Conservation (phyloP, 257 asterid genomes). For the Avicennia marina region DNA sequence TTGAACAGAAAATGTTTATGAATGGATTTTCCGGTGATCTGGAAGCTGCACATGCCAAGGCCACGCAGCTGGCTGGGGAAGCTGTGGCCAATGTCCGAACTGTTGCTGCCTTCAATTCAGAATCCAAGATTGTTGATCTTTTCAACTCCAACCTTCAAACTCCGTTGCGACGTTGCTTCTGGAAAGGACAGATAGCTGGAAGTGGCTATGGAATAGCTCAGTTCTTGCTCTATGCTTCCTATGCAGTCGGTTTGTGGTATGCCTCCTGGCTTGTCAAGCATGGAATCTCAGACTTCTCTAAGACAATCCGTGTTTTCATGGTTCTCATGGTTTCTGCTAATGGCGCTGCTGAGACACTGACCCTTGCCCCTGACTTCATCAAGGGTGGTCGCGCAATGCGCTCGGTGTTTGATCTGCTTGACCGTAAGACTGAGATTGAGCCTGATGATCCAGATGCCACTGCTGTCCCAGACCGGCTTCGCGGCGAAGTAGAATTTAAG, state of each 20-base stretch:
- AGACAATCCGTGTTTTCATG: conserved; percentile 80
- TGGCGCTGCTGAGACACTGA: conserved; percentile 75
- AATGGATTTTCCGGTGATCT: conserved; percentile 92
- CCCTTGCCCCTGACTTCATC: conserved; percentile 72
- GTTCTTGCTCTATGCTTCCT: conserved; percentile 66
- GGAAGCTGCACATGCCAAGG: conserved; percentile 84
- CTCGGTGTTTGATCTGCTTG: conserved; percentile 69
- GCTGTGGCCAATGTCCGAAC: conserved; percentile 84
- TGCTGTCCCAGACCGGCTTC: conserved; percentile 40
- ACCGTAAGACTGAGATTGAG: conserved; percentile 68
- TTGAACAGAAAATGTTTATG: conserved; percentile 87
- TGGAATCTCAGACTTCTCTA: conserved; percentile 77
- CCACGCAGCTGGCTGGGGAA: conserved; percentile 95
- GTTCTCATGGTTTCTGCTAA: conserved; percentile 84
- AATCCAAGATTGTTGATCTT: conserved; percentile 54
- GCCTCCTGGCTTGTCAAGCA: conserved; percentile 85
- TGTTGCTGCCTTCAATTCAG: conserved; percentile 82
- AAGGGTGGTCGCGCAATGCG: conserved; percentile 81
- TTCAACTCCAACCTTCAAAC: conserved; percentile 45
- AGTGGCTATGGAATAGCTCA: conserved; percentile 74
- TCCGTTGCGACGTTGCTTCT: conserved; percentile 69
- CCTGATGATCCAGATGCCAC: conserved; percentile 59
- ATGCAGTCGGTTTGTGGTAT: conserved; percentile 78
- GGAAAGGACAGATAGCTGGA: conserved; percentile 87
- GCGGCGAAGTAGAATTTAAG: conserved; percentile 71